Base-by-base conservation (phyloP, 2,329 filamentous ascomycete genomes). In the Colletotrichum sublineola region DNA sequence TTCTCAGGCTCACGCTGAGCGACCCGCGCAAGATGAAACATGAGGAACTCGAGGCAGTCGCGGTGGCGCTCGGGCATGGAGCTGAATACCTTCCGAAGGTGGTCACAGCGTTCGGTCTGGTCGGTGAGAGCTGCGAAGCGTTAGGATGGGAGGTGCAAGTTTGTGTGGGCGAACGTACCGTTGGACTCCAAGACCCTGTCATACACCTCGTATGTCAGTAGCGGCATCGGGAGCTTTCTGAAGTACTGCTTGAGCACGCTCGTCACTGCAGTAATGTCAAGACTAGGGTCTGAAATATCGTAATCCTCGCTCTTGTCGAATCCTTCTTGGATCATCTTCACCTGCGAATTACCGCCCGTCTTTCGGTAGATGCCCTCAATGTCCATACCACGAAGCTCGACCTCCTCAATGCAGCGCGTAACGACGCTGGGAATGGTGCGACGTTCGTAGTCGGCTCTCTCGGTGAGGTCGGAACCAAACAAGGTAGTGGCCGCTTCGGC, bases 231-330 rank as follows among this genome's bases (percentile, higher is more conserved):
- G 46, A 98, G 87, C 82, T 95, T 96, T 77, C 96, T 91, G 89
- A 99, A 97, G 81, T 98, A 99, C 82, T 98, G 96, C 85, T 99
- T 99, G 77, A 99, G 84, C 29, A 96, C 94, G 79, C 94, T 97
- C 2, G 96, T 98, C 68, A 99, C 94, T 15, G 96, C 94, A 68
- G 97, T 97, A 74, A 99, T 98, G 80, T 99, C 96, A 67, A 98
- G 88, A 76, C 94, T 93, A 0, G 94, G 94, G 77, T 98, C 96
- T 3, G 95, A 97, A 70, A 99, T 97, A 80, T 98, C 96, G 79
- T 91, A 96, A 78, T 96, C 94, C 75, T 93, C 89, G 71, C 90
- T 92, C 81, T 91, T 92, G 81, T 98, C 95, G 80, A 99, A 98
- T 15, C 95, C 95, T 76, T 95, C 93, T 78, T 96, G 94, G 77